Evolutionary conservation across 352 stramenopile genomes (phyloP), one percentile per base, ranked within the genome.

Genomic region (Globisporangium nagaii): DNA sequence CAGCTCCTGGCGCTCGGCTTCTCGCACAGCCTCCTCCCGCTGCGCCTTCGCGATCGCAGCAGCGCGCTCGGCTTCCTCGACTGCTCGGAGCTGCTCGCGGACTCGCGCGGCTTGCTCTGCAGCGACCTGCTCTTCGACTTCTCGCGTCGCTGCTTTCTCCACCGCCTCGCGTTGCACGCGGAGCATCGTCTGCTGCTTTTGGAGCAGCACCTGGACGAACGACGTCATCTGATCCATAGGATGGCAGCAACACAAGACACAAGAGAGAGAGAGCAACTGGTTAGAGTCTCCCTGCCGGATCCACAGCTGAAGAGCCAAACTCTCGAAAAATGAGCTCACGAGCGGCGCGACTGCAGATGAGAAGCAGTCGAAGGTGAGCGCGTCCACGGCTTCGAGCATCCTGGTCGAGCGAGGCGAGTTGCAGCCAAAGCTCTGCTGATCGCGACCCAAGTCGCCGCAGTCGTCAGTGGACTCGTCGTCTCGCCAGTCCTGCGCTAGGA

Each of bases 331-430:
- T n/a, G n/a, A n/a, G n/a, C n/a, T n/a, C 47, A 75, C 59, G 61
- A 65, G 25, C 8, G 64, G 60, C 51, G 43, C 43, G 15, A 74
- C 54, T 25, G 39, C 60, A 5, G 44, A 53, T 11, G 61, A 51
- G 39, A 73, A 79, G 27, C 54, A 70, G n/a, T 80, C 49, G 31
- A 75, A 41, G 11, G 72, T 77, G 1, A 83, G 39, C 5, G 28
- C 56, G 44, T 83, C 68, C 3, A 79, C 36, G 15, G 60, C 40
- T 60, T 83, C 72, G 34, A 77, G 60, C n/a, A 65, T 50, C 36
- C 43, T 53, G 32, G 56, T 47, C 17, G 56, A 39, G 24, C 59
- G 53, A 9, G 72, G 68, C 4, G 65, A 70, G 0, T 58, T 8
- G 9, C 35, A 56, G 5, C 47, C 42, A 45, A 19, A 5, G 9